A percentile compares a stretch with the other conserved stretches of the same genome.
phyloP scores from a whole-genome alignment of 2,329 filamentous ascomycete genomes.

The Sclerotinia spermophila region DNA sequence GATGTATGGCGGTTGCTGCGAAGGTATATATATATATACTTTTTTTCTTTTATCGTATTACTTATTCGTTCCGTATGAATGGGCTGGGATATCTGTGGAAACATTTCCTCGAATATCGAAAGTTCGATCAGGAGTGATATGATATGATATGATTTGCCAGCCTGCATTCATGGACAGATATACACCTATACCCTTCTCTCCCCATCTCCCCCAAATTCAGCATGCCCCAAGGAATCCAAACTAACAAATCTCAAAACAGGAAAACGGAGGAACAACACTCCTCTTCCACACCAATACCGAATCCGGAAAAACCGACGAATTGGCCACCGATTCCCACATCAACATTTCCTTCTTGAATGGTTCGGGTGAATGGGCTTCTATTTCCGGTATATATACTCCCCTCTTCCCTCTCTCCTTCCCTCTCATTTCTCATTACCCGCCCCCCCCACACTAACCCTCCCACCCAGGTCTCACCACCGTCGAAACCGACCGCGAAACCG shows the following conservation, averaged over 20 bases:
- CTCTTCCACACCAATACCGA: slow-evolving; percentile 92
- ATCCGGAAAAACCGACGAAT: slow-evolving; percentile 81
- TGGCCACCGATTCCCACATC: slow-evolving; percentile 66
- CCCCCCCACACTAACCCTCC: not conserved
- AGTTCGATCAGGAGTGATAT: not conserved
- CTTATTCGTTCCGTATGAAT: not conserved
- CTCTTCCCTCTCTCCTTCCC: not conserved
- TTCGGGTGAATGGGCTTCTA: slow-evolving; percentile 79
- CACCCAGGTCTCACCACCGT: not conserved
- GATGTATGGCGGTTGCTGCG: slow-evolving; percentile 80
- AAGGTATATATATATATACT: slow-evolving; percentile 48
- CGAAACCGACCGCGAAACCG: slow-evolving; percentile 47
- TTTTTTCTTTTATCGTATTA: not conserved
- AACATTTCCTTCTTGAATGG: slow-evolving; percentile 78
- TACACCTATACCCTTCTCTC: not conserved
- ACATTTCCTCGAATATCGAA: not conserved
- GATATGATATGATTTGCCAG: not conserved
- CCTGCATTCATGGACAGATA: not conserved
- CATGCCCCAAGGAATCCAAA: not conserved
- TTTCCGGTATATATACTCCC: slow-evolving; percentile 60
- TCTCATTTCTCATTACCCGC: not conserved
- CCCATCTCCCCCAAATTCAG: no score
- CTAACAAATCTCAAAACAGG: slow-evolving; percentile 45
- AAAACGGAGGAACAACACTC: slow-evolving; percentile 73
- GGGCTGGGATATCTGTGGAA: no score